These are phyloP conservation scores for Stagonosporopsis chrysanthemi DNA, from an alignment of 2,329 filamentous ascomycete species.

Conservation along the genomic window DNA sequence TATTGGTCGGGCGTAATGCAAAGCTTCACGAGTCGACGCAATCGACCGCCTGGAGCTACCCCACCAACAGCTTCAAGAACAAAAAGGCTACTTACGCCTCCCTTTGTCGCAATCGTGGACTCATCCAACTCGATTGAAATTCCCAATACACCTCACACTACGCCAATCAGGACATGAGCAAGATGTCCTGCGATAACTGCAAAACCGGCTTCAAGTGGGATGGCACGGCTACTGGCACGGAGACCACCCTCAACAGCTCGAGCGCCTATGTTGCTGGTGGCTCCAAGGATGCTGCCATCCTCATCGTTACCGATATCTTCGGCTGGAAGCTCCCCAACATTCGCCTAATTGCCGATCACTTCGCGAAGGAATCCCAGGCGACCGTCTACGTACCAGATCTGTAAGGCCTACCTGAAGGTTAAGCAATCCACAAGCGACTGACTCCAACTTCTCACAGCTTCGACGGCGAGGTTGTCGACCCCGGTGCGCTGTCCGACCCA, in stretches of 20 bases:
- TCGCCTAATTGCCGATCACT: constrained; percentile 57
- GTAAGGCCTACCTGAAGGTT: constrained; percentile 24
- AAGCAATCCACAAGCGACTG: not conserved
- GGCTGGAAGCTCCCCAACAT: constrained; percentile 58
- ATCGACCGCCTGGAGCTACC: constrained; percentile 12
- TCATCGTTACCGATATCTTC: constrained; percentile 56
- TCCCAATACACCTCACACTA: no score
- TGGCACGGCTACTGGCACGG: constrained; percentile 49
- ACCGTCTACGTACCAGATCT: constrained; percentile 58
- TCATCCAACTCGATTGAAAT: not conserved
- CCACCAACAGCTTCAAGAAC: constrained; percentile 11
- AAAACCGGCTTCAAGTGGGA: constrained; percentile 51
- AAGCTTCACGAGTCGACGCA: constrained; percentile 7
- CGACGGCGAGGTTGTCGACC: constrained; percentile 40
- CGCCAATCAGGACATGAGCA: constrained; percentile 3
- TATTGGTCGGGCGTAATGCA: constrained; percentile 7
- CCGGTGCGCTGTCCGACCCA: constrained; percentile 35
- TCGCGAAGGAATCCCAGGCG: constrained; percentile 55
- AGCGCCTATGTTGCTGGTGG: constrained; percentile 55
- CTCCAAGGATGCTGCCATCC: constrained; percentile 55
- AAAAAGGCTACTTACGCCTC: constrained; percentile 9
- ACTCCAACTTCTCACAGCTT: constrained; percentile 31
- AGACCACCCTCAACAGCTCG: constrained; percentile 48
- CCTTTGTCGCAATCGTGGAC: not conserved
- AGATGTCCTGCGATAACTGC: constrained; percentile 47